Evolutionary conservation across 805 yeast genomes (phyloP).

Genomic region (Blastobotrys chiropterorum): DNA sequence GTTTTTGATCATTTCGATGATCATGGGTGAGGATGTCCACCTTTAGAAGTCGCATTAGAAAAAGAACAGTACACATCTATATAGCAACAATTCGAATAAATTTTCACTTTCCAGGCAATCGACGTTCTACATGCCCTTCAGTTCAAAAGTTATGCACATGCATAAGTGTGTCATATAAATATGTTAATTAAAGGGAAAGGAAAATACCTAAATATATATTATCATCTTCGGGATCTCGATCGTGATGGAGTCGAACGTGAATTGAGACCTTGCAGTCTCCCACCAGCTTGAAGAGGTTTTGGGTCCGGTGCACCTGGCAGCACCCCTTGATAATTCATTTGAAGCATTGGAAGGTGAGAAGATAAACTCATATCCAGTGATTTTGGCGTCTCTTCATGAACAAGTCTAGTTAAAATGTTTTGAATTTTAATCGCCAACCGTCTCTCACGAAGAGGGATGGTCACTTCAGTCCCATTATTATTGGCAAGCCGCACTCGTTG

Average conservation of each 20-base stretch:
- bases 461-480: conserved; percentile 19
- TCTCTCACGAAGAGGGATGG: conserved; percentile 28
- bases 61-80: neutral
- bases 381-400: conserved; percentile 27
- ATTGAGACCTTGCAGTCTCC: neutral
- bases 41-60: conserved; percentile 35
- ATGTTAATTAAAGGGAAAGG: neutral
- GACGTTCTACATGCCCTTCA: neutral
- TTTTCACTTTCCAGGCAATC: no score
- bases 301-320: conserved; percentile 45
- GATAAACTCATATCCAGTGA: conserved; percentile 21
- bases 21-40: conserved; percentile 47
- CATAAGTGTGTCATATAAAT: neutral
- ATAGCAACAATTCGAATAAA: no score
- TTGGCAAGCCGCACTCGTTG: conserved; percentile 41
- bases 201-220: no score
- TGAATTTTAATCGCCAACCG: conserved; percentile 30
- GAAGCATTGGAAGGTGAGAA: conserved; percentile 56
- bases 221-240: neutral
- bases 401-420: conserved; percentile 39
- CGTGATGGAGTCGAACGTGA: neutral
- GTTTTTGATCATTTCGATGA: conserved; percentile 52
- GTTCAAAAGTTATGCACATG: neutral
- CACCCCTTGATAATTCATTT: conserved; percentile 69
- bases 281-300: conserved; percentile 6